Percentiles rank a stretch among this genome's conserved stretches.
These are phyloP conservation scores for Fusarium sp. DNA, from an alignment of 2,329 filamentous ascomycete species.

Conservation along the genomic window DNA sequence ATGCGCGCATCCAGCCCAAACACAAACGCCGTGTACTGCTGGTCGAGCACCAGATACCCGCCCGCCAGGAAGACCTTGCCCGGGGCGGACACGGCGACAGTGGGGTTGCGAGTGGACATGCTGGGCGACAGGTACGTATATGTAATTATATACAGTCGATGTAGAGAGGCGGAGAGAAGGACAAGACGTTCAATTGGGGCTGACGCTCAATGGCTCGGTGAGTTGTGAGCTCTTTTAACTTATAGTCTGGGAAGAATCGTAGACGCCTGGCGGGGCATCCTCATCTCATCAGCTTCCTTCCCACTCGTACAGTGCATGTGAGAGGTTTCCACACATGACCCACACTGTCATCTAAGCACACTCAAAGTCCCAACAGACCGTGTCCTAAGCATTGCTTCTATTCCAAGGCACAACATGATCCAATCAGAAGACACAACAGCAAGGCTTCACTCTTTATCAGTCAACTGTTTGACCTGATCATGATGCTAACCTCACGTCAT, in stretches of 20 bases:
- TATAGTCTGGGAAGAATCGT: slow-evolving; percentile 38
- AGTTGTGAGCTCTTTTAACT: slow-evolving; percentile 27
- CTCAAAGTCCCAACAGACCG: neutral
- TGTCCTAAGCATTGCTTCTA: neutral
- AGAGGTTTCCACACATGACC: neutral
- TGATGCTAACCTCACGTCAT: slow-evolving; percentile 32
- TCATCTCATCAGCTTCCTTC: slow-evolving; percentile 20
- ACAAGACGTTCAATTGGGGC: neutral
- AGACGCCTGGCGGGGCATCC: slow-evolving; percentile 35
- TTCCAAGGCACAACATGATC: neutral
- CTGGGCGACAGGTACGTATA: neutral
- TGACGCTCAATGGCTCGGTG: slow-evolving; percentile 1
- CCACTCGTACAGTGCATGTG: slow-evolving; percentile 32
- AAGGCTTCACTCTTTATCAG: neutral
- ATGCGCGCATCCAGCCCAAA: slow-evolving; percentile 76
- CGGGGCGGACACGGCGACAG: slow-evolving; percentile 82
- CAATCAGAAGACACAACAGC: slow-evolving; percentile 7
- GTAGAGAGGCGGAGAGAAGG: neutral
- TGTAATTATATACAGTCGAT: neutral
- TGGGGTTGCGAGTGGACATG: slow-evolving; percentile 48
- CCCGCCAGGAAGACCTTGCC: slow-evolving; percentile 96
- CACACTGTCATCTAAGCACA: slow-evolving; percentile 29
- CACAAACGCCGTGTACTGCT: slow-evolving; percentile 81
- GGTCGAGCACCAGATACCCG: slow-evolving; percentile 94
- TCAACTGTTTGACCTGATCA: neutral